Base-by-base conservation (phyloP, 176 grass and related monocot genomes). In the Metroxylon sagu region DNA sequence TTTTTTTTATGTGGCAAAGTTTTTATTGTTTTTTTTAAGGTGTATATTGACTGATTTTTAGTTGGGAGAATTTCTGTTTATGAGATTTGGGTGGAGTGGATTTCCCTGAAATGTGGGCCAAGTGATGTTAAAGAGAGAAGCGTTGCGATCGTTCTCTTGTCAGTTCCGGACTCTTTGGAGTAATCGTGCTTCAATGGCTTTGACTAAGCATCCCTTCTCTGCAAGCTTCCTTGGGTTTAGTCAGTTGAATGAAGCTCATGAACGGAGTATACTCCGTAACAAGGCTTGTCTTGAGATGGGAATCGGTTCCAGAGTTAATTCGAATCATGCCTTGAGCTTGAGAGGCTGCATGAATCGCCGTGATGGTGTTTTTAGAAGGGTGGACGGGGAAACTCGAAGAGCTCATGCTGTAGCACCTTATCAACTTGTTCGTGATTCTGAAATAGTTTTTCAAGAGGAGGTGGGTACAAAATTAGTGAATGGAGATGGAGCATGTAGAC, bases 91-190 rank as follows among this genome's bases (percentile, higher is more conserved):
- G 35, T 12, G 8, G 31, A 43, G 35, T 43, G 2, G 8, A 43
- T 43, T 43, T 43, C 0, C 8, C 52, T 53, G 76, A 80, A 96
- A 90, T 90, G 91, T 71, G 71, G 61, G 75, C 61, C 19, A 18
- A 59, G 29, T 77, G 21, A 96, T 96, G 91, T 71, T 90, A 84
- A 72, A 10, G 71, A 72, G 74, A 65, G 61, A 71, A 65, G 62
- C 30, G 69, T 62, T 82, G 76, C 74, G 74, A 73, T 85, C 66
- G 71, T 63, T 80, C 67, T 50, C 80, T 48, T 25, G 56, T 57
- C 75, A 79, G 54, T 68, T 84, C 39, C 60, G 75, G 55, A 25
- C 17, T 49, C 48, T 68, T 25, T 66, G 53, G 43, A 75, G 71
- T 74, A 31, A 49, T 67, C n/a, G 43, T 18, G 56, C 62, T 26